These are phyloP conservation scores for Podaxis sp. DNA, from an alignment of 768 basidiomycete species.

Conservation along the genomic window DNA sequence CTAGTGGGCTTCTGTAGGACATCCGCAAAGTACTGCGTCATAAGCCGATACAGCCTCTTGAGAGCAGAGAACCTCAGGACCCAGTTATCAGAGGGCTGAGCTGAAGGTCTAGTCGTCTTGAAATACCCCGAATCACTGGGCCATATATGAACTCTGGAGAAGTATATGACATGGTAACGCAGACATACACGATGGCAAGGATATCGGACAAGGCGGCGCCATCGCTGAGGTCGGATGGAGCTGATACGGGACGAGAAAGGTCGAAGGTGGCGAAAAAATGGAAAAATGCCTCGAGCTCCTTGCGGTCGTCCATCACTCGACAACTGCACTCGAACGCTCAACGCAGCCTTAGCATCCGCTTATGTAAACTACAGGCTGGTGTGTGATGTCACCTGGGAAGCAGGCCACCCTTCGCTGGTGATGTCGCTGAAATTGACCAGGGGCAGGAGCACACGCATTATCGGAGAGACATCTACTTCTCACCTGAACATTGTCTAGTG, in stretches of 20 bases:
- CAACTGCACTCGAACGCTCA: not conserved
- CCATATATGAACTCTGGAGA: not conserved
- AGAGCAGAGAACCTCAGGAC: conserved; percentile 80
- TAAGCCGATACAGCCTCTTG: conserved; percentile 82
- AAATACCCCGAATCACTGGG: conserved; percentile 80
- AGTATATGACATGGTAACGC: not conserved
- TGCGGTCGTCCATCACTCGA: conserved; percentile 12
- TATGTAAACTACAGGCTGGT: not conserved
- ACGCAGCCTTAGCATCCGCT: not conserved
- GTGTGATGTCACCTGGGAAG: not conserved
- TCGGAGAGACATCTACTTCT: too few species aligned
- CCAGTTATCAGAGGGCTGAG: conserved; percentile 82
- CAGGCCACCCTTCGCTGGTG: not conserved
- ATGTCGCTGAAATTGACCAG: too few species aligned
- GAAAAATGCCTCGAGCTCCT: conserved; percentile 77
- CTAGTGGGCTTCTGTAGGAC: conserved; percentile 78
- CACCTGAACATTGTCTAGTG: too few species aligned
- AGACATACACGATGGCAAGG: conserved; percentile 68
- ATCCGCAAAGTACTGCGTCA: conserved; percentile 87
- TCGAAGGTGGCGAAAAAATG: conserved; percentile 77
- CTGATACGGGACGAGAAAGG: conserved; percentile 60
- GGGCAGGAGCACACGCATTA: too few species aligned
- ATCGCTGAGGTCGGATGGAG: conserved; percentile 74
- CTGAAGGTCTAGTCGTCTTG: conserved; percentile 52
- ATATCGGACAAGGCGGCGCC: conserved; percentile 76